A percentile compares a stretch with the other conserved stretches of the same genome.
Conservation (phyloP, 2,329 filamentous ascomycete genomes). For the Fusarium sp. region DNA sequence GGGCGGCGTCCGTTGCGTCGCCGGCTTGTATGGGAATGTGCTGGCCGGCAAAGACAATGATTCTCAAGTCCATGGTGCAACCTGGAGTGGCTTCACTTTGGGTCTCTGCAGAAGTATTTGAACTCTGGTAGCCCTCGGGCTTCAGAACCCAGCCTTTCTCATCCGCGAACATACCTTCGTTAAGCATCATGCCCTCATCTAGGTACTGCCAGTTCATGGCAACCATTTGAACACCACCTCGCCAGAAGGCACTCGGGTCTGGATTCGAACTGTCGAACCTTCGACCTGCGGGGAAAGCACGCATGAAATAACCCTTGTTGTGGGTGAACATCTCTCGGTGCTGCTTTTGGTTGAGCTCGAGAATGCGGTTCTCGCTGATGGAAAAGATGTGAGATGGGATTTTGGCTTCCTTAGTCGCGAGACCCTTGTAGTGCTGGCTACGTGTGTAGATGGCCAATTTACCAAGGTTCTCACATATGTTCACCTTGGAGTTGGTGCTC, state of each 20-base stretch:
- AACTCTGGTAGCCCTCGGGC: conserved; percentile 75
- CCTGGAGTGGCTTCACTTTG: conserved; percentile 61
- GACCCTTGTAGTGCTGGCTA: conserved; percentile 81
- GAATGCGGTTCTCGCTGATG: conserved; percentile 83
- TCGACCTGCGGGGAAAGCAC: conserved; percentile 85
- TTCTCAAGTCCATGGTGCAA: conserved; percentile 71
- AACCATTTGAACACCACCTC: conserved; percentile 95
- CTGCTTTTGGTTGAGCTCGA: conserved; percentile 66
- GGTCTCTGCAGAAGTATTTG: conserved; percentile 52
- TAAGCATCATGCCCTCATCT: conserved; percentile 94
- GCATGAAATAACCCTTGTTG: conserved; percentile 89
- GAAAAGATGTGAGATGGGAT: conserved; percentile 82
- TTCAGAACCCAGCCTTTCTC: conserved; percentile 88
- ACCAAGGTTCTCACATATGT: conserved; percentile 77
- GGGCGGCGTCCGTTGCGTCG: conserved; percentile 47
- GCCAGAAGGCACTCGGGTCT: conserved; percentile 91
- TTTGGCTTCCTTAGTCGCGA: conserved; percentile 72
- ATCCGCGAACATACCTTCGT: conserved; percentile 95
- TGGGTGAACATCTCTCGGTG: conserved; percentile 84
- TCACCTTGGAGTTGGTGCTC: conserved; percentile 64
- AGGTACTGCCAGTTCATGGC: conserved; percentile 98
- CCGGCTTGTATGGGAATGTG: conserved; percentile 61
- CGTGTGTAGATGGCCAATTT: conserved; percentile 86
- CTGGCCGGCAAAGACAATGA: conserved; percentile 82
- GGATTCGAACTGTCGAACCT: conserved; percentile 93